Evolutionary conservation across 225 moss, liverwort and hornwort genomes (phyloP).

Genomic region (Antitrichia curtipendula): DNA sequence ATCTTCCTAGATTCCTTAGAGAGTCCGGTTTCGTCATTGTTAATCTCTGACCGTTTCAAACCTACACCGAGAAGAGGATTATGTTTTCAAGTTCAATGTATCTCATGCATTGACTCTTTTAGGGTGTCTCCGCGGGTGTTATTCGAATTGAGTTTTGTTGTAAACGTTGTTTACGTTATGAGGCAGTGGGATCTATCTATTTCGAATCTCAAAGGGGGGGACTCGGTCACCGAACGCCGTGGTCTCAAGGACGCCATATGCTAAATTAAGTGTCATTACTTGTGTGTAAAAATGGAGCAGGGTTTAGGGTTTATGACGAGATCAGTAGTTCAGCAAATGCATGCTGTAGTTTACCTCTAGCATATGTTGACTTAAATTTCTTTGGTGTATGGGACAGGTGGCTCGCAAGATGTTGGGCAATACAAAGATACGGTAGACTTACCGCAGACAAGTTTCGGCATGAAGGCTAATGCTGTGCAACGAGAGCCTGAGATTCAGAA

Average conservation of each 20-base stretch:
- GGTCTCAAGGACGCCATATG: not conserved
- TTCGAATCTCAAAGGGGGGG: not conserved
- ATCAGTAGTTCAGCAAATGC: not conserved
- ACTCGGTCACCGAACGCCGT: not conserved
- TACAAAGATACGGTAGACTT: slow-evolving; percentile 93
- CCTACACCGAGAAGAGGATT: not conserved
- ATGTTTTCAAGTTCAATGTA: not conserved
- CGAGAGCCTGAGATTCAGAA: slow-evolving; percentile 97
- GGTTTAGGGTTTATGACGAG: slow-evolving; percentile 15
- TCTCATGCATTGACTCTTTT: not conserved
- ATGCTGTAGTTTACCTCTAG: not conserved
- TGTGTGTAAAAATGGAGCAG: not conserved
- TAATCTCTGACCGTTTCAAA: not conserved
- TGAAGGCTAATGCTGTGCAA: slow-evolving; percentile 93
- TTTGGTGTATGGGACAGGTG: slow-evolving; percentile 17
- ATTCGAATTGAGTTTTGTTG: not conserved
- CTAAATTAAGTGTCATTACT: not conserved
- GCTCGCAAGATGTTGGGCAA: slow-evolving; percentile 45
- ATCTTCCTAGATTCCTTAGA: not conserved
- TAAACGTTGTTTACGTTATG: not conserved
- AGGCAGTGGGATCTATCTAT: not conserved
- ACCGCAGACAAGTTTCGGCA: slow-evolving; percentile 74
- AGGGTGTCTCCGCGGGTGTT: not conserved
- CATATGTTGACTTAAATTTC: not conserved
- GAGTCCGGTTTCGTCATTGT: not conserved